A percentile compares a stretch with the other conserved stretches of the same genome.
Conservation (phyloP, 768 basidiomycete genomes). For the Suillus occidentalis region DNA sequence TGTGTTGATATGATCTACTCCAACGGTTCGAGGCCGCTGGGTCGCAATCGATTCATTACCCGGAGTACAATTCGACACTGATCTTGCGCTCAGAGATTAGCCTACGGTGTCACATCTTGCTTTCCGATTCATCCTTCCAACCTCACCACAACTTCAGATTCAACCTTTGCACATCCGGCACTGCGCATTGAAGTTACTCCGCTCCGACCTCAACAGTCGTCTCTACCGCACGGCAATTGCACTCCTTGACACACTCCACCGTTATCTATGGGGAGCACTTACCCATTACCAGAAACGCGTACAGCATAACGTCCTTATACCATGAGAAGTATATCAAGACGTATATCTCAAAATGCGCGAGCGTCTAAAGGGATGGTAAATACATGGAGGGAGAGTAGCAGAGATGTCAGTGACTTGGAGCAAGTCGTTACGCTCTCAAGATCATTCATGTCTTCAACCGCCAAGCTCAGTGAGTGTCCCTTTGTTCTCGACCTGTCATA, state of each 20-base stretch:
- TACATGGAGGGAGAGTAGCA: conserved; percentile 78
- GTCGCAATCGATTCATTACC: conserved; percentile 77
- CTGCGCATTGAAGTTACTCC: too few relatives aligned
- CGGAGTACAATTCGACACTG: conserved; percentile 90
- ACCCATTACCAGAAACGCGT: conserved; percentile 87
- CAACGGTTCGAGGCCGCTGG: conserved; percentile 71
- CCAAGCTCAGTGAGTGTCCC: too few relatives aligned
- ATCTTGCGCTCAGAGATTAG: conserved; percentile 46
- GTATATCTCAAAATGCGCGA: conserved; percentile 86
- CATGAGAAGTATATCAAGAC: conserved; percentile 83
- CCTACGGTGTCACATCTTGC: too few relatives aligned
- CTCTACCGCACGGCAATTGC: conserved; percentile 33
- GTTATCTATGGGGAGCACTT: too few relatives aligned
- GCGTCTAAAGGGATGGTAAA: conserved; percentile 69
- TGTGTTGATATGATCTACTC: conserved; percentile 2
- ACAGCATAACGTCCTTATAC: conserved; percentile 75
- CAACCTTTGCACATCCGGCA: too few relatives aligned
- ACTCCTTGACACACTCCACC: too few relatives aligned
- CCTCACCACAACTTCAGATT: conserved; percentile 28
- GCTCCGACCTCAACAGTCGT: too few relatives aligned
- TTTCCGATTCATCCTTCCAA: too few relatives aligned
- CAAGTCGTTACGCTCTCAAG: too few relatives aligned
- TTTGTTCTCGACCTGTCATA: too few relatives aligned
- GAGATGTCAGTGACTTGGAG: too few relatives aligned
- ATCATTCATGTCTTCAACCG: too few relatives aligned